Conservation (phyloP, 2,329 filamentous ascomycete species). For the Botrytis porri region DNA sequence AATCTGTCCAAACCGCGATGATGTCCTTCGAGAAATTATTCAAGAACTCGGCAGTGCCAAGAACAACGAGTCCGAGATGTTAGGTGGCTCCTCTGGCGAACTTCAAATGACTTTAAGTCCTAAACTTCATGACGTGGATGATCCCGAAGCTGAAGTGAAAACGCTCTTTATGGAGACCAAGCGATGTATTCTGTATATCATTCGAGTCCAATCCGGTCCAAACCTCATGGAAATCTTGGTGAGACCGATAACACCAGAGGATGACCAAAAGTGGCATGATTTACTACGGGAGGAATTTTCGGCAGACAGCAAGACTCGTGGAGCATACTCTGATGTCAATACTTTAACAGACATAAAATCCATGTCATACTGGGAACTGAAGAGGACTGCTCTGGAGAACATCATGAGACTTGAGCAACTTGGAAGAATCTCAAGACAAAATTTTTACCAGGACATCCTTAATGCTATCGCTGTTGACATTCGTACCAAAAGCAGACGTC, state of each 20-base stretch:
- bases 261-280: slow-evolving; percentile 82
- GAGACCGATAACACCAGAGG: slow-evolving; percentile 80
- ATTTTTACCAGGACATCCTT: slow-evolving; percentile 95
- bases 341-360: slow-evolving; percentile 81
- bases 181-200: slow-evolving; percentile 94
- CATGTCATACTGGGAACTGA: slow-evolving; percentile 88
- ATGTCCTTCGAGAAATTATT: slow-evolving; percentile 85
- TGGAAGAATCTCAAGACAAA: slow-evolving; percentile 80
- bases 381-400: slow-evolving; percentile 89
- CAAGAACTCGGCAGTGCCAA: slow-evolving; percentile 94
- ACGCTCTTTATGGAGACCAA: slow-evolving; percentile 98
- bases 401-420: slow-evolving; percentile 84
- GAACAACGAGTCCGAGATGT: slow-evolving; percentile 91
- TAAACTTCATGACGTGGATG: slow-evolving; percentile 84
- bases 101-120: slow-evolving; percentile 89
- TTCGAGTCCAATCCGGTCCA: slow-evolving; percentile 85
- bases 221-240: slow-evolving; percentile 96
- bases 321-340: slow-evolving; percentile 86
- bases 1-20: slow-evolving; percentile 78
- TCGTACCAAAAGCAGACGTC: slow-evolving; percentile 89
- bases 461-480: slow-evolving; percentile 97
- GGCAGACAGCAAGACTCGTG: slow-evolving; percentile 64
- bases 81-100: slow-evolving; percentile 74
- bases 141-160: slow-evolving; percentile 90
- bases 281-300: slow-evolving; percentile 80